Evolutionary conservation across 1,139 yeast genomes (phyloP).

Genomic region (Taphrina confusa): DNA sequence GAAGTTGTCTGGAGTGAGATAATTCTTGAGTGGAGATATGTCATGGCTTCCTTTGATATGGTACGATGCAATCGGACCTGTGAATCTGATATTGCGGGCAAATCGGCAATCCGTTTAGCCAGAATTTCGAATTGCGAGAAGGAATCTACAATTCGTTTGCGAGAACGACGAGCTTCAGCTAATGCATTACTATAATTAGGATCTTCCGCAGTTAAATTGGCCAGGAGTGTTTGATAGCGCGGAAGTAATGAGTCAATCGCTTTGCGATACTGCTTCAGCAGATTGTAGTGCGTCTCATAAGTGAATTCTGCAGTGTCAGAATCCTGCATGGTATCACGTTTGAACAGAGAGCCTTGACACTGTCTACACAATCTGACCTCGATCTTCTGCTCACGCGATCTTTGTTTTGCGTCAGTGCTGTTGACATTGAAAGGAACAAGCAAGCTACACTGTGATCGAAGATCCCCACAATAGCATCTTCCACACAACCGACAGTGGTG

Average conservation of each 20-base stretch:
- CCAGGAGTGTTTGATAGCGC: constrained; percentile 49
- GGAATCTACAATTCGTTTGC: constrained; percentile 51
- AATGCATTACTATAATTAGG: constrained; percentile 39
- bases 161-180: constrained; percentile 48
- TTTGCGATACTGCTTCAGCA: constrained; percentile 41
- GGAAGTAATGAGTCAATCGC: constrained; percentile 50
- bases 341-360: constrained; percentile 2
- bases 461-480: constrained; percentile 71
- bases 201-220: constrained; percentile 44
- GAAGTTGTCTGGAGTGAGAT: constrained; percentile 3
- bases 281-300: constrained; percentile 45
- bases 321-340: neutral
- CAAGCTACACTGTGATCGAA: constrained; percentile 60
- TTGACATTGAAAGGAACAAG: constrained; percentile 1
- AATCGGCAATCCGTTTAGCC: constrained; percentile 48
- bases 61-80: neutral
- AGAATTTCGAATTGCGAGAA: constrained; percentile 53
- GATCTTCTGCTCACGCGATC: neutral
- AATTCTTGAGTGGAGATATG: constrained; percentile 15
- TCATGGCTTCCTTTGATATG: constrained; percentile 5
- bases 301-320: constrained; percentile 31
- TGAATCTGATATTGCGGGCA: neutral
- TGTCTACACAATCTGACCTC: neutral
- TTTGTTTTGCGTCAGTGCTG: constrained; percentile 1
- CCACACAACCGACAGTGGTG: constrained; percentile 94